Evolutionary conservation across 108 stramenopile genomes (phyloP).

Genomic region (Bacterosira constricta): DNA sequence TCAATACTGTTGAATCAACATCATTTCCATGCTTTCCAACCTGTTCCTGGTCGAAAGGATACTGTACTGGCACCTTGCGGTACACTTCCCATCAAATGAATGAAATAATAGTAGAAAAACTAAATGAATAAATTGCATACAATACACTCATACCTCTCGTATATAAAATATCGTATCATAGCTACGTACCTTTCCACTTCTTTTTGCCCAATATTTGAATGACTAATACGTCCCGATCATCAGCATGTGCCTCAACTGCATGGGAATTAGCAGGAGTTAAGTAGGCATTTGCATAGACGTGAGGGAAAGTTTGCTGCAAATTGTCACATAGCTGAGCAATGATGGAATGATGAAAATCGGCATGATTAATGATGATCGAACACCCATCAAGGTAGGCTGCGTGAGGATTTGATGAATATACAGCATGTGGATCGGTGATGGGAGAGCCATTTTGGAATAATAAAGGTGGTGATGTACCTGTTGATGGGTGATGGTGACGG

Average conservation of each 20-base stretch:
- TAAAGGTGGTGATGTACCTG: conserved; percentile 27
- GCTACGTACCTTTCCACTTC: too few relatives aligned
- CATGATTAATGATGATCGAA: conserved; percentile 82
- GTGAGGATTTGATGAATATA: conserved; percentile 61
- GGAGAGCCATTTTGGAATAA: conserved; percentile 58
- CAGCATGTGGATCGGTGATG: conserved; percentile 35
- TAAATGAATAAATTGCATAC: too few relatives aligned
- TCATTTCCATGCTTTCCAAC: conserved; percentile 79
- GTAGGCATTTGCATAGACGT: conserved; percentile 83
- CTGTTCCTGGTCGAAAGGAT: conserved; percentile 84
- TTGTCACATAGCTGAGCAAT: conserved; percentile 70
- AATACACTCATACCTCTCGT: too few relatives aligned
- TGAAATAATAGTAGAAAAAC: too few relatives aligned
- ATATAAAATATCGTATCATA: too few relatives aligned
- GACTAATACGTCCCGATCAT: conserved; percentile 91
- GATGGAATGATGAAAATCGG: conserved; percentile 53
- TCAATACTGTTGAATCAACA: conserved; percentile 56
- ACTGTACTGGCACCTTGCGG: conserved; percentile 58
- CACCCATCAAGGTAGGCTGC: conserved; percentile 79
- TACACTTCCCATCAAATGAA: conserved; percentile 92
- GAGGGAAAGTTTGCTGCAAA: conserved; percentile 67
- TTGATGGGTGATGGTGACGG: conserved; percentile 6
- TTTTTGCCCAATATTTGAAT: conserved; percentile 79
- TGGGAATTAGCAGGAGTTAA: conserved; percentile 78
- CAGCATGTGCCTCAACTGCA: conserved; percentile 83